A percentile compares a stretch with the other conserved stretches of the same genome.
These are phyloP conservation scores for Macroventuria anomochaeta DNA, from an alignment of 2,329 filamentous ascomycete species.

Conservation along the genomic window DNA sequence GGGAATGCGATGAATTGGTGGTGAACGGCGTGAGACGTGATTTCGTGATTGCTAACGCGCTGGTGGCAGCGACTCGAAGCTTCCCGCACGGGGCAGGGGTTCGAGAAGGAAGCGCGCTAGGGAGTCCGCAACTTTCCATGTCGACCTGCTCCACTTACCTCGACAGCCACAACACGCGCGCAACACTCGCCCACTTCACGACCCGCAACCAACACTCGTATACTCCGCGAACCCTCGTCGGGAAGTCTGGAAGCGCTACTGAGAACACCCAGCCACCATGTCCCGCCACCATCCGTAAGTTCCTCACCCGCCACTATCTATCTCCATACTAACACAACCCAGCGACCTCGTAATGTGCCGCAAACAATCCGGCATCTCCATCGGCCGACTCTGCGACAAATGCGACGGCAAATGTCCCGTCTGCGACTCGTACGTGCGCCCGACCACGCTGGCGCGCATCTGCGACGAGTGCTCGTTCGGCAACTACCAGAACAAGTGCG, in stretches of 20 bases:
- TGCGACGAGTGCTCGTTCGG: conserved; percentile 99
- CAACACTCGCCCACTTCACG: conserved; percentile 2
- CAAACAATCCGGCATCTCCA: conserved; percentile 96
- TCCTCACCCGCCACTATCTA: conserved; percentile 8
- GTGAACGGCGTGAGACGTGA: neutral
- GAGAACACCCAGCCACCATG: conserved; percentile 61
- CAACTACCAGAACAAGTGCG: conserved; percentile 99
- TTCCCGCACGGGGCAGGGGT: conserved; percentile 35
- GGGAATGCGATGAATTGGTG: neutral
- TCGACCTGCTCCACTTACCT: neutral
- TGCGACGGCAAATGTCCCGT: conserved; percentile 99
- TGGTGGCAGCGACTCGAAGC: conserved; percentile 18
- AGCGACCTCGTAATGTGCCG: conserved; percentile 99
- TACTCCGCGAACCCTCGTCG: too few relatives aligned
- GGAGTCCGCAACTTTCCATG: conserved; percentile 24
- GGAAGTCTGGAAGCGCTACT: too few relatives aligned
- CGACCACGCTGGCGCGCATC: conserved; percentile 95
- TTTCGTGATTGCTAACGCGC: conserved; percentile 4
- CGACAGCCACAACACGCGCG: neutral
- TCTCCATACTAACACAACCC: conserved; percentile 27
- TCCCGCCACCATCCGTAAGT: conserved; percentile 91
- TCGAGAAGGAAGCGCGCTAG: conserved; percentile 9
- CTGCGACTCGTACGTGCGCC: conserved; percentile 98
- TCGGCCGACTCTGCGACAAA: conserved; percentile 99
- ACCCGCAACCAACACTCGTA: neutral